Evolutionary conservation across 164 flowering plant species (phyloP), one percentile per base, ranked within the genome.

Genomic region (Sextonia rubra): DNA sequence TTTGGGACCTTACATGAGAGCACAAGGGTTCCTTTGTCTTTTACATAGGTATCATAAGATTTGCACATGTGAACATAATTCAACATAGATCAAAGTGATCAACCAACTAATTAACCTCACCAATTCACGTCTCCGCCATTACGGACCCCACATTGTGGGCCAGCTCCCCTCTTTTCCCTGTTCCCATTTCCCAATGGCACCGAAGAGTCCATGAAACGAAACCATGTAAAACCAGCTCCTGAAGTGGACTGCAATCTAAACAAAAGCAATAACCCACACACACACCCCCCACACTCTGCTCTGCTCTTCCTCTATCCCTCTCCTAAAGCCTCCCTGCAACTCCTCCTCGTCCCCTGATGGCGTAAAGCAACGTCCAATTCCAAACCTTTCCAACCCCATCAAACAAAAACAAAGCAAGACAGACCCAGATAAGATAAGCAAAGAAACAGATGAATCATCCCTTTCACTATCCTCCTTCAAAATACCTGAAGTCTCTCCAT

Each of bases 351-450:
- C 47, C 79, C 73, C 75, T 82, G 77, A 77, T 82, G 82, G 86
- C 89, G 84, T 82, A 82, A 87, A 79, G 83, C 80, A 82, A 74
- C 71, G 25, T 75, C 82, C 77, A 76, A 52, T 73, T 49, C 80
- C 14, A 15, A 23, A 37, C 11, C 44, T 37, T 7, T 37, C 44
- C 1, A 1, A 5, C 44, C 44, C 44, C 44, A 0, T n/a, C n/a
- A n/a, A n/a, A n/a, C n/a, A n/a, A n/a, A n/a, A n/a, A n/a, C n/a
- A n/a, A n/a, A n/a, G n/a, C n/a, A n/a, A n/a, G n/a, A n/a, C n/a
- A n/a, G n/a, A n/a, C n/a, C n/a, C n/a, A n/a, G n/a, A n/a, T n/a
- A n/a, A n/a, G n/a, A n/a, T n/a, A n/a, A n/a, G n/a, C n/a, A 12
- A 47, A 12, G 49, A 52, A 47, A 14, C 58, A 17, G 5, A 3